phyloP scores from a whole-genome alignment of 306 rosid genomes.

The Quercus engelmannii region DNA sequence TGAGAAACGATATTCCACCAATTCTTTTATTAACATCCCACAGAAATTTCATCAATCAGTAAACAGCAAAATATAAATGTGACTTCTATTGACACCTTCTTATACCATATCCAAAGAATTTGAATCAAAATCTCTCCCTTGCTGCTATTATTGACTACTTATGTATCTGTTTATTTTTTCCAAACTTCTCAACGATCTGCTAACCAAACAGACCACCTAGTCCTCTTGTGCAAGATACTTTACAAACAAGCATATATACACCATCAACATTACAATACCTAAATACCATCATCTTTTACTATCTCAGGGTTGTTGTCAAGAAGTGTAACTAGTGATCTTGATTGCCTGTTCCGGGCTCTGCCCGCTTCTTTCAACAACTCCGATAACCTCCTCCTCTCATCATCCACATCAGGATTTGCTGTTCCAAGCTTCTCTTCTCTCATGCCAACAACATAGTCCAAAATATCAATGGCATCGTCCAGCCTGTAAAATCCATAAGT shows the following conservation, averaged over 20 bases:
- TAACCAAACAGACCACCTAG: conserved; percentile 34
- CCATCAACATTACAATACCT: conserved; percentile 35
- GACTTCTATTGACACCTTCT: conserved; percentile 24
- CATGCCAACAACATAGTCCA: conserved; percentile 76
- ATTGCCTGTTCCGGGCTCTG: conserved; percentile 51
- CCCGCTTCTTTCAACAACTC: conserved; percentile 81
- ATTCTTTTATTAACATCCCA: conserved; percentile 20
- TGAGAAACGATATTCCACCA: conserved; percentile 36
- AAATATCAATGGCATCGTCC: conserved; percentile 75
- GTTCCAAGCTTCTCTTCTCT: conserved; percentile 91
- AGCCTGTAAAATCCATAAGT: conserved; percentile 37
- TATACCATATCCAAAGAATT: conserved; percentile 17
- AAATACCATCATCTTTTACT: conserved; percentile 33
- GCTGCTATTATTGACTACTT: conserved; percentile 23
- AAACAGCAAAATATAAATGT: conserved; percentile 21
- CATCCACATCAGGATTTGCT: conserved; percentile 74
- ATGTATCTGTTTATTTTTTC: neutral
- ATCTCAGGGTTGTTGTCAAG: conserved; percentile 44
- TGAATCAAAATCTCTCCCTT: conserved; percentile 33
- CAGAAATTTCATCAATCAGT: conserved; percentile 26
- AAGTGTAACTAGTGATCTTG: conserved; percentile 66
- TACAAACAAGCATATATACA: conserved; percentile 32
- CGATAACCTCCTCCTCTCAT: conserved; percentile 74
- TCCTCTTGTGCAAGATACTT: conserved; percentile 8
- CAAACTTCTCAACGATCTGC: conserved; percentile 20